These are phyloP conservation scores for Cucurbita maxima DNA, from an alignment of 306 rosid species.

Conservation along the genomic window DNA sequence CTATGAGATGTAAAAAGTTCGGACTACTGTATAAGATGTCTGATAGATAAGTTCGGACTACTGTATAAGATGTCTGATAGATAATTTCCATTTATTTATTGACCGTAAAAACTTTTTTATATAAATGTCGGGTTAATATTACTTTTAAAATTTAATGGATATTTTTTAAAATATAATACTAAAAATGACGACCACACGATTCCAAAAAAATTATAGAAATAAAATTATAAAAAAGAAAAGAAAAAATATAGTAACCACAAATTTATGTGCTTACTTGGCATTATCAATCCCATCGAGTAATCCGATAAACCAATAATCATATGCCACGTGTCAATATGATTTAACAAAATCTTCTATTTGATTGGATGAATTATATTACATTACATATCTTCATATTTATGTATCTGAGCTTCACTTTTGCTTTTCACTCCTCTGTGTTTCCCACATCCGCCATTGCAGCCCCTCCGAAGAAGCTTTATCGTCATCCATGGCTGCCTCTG, in stretches of 20 bases:
- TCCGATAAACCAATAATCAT: not conserved
- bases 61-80: too few species aligned
- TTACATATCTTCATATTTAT: not conserved
- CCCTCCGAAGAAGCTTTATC: not conserved
- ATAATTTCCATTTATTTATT: too few species aligned
- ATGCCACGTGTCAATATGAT: not conserved
- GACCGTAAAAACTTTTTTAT: too few species aligned
- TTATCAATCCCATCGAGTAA: not conserved
- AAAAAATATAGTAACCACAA: not conserved
- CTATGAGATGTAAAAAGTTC: too few species aligned
- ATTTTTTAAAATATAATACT: too few species aligned
- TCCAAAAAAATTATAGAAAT: not conserved
- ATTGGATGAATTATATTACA: not conserved
- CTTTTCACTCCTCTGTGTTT: too few species aligned
- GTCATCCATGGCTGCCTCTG: slow-evolving; percentile 45
- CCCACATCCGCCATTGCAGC: not conserved
- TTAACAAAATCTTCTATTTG: not conserved
- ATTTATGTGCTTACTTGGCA: not conserved
- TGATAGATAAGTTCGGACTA: too few species aligned
- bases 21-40: too few species aligned
- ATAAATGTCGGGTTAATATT: too few species aligned
- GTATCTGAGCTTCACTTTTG: not conserved
- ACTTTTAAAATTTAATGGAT: too few species aligned
- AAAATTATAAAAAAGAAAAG: not conserved
- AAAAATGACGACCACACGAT: not conserved